Evolutionary conservation across 768 basidiomycete genomes (phyloP).

Genomic region (Russula sp.): DNA sequence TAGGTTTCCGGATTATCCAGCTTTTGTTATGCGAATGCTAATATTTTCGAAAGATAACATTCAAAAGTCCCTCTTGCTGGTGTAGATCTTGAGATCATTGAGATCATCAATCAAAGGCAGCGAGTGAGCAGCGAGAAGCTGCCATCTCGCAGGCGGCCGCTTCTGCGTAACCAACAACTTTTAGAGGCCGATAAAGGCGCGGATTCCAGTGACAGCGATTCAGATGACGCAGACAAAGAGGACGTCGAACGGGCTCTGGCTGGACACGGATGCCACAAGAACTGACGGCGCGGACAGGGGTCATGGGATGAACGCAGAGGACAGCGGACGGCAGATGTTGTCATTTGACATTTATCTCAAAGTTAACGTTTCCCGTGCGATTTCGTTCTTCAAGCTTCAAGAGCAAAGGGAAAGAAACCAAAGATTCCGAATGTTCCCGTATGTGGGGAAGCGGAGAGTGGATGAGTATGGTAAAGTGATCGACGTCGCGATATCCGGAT

Average conservation of each 20-base stretch:
- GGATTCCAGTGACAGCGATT: slow-evolving; percentile 75
- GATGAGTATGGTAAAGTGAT: slow-evolving; percentile 96
- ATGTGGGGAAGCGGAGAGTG: slow-evolving; percentile 84
- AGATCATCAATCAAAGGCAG: slow-evolving; percentile 72
- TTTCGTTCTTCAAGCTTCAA: slow-evolving; percentile 92
- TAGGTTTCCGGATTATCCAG: slow-evolving; percentile 36
- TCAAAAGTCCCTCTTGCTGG: slow-evolving; percentile 89
- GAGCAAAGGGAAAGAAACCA: slow-evolving; percentile 61
- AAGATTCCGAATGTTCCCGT: slow-evolving; percentile 96
- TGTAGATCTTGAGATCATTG: slow-evolving; percentile 79
- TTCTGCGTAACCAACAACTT: slow-evolving; percentile 80
- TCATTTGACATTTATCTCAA: slow-evolving; percentile 97
- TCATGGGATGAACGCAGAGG: slow-evolving; percentile 60
- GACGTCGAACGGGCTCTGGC: slow-evolving; percentile 55
- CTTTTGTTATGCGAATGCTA: slow-evolving; percentile 11
- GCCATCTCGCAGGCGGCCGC: slow-evolving; percentile 81
- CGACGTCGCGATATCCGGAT: slow-evolving; percentile 91
- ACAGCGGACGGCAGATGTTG: slow-evolving; percentile 66
- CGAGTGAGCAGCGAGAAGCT: slow-evolving; percentile 73
- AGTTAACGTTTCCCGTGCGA: slow-evolving; percentile 87
- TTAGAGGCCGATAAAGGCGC: slow-evolving; percentile 90
- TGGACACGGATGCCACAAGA: slow-evolving; percentile 37
- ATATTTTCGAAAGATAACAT: slow-evolving; percentile 57
- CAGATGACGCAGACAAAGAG: slow-evolving; percentile 64
- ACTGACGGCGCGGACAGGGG: slow-evolving; percentile 63